These are phyloP conservation scores for Trichoderma arundinaceum DNA, from an alignment of 2,329 filamentous ascomycete genomes.

Conservation along the genomic window DNA sequence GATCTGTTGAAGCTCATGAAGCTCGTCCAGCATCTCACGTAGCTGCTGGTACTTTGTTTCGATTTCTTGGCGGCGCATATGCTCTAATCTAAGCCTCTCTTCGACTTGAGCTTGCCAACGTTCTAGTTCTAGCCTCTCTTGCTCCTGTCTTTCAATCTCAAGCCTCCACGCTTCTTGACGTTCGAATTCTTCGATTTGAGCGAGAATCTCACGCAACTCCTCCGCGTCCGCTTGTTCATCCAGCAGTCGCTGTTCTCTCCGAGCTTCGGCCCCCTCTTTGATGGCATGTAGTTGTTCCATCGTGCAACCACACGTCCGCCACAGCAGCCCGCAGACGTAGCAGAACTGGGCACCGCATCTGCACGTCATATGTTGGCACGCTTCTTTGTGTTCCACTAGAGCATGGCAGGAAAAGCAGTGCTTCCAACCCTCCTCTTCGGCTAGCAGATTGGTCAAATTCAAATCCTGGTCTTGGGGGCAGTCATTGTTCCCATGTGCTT, in stretches of 20 bases:
- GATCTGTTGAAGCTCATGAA: constrained; percentile 52
- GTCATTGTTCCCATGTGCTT: constrained; percentile 49
- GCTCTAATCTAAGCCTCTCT: constrained; percentile 49
- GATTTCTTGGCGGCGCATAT: constrained; percentile 48
- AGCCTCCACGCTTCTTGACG: constrained; percentile 51
- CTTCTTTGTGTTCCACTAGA: constrained; percentile 76
- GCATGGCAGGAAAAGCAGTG: constrained; percentile 71
- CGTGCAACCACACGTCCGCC: constrained; percentile 74
- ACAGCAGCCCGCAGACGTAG: constrained; percentile 75
- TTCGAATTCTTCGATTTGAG: constrained; percentile 56
- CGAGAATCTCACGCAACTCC: constrained; percentile 49
- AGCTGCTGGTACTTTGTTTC: constrained; percentile 48
- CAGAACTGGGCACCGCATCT: constrained; percentile 83
- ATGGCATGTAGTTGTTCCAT: constrained; percentile 51
- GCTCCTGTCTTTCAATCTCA: constrained; percentile 48
- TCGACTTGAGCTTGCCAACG: constrained; percentile 46
- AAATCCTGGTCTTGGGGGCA: constrained; percentile 59
- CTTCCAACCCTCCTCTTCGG: constrained; percentile 74
- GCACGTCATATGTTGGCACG: constrained; percentile 88
- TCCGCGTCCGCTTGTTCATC: constrained; percentile 45
- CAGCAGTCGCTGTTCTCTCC: constrained; percentile 44
- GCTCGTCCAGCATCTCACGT: constrained; percentile 43
- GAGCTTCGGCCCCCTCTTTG: constrained; percentile 46
- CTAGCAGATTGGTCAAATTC: constrained; percentile 62
- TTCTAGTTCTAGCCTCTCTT: constrained; percentile 46